Percentiles rank a stretch among this genome's conserved stretches.
These are phyloP conservation scores for Cryphonectria naterciae DNA, from an alignment of 2,329 filamentous ascomycete species.

Conservation along the genomic window DNA sequence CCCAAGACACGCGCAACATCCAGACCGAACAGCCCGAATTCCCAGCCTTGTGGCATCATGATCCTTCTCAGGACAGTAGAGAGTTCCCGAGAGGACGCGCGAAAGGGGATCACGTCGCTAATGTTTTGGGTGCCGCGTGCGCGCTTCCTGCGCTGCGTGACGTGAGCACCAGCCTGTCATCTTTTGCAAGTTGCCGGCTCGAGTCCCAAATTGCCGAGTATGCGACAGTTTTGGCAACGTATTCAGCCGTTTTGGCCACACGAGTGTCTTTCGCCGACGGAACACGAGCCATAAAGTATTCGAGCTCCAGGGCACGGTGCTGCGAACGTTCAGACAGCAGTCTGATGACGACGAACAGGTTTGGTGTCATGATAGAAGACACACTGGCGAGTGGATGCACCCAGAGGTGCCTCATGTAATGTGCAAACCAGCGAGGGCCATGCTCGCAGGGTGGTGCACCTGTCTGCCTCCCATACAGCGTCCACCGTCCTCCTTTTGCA, in stretches of 20 bases:
- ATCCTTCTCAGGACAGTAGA: neutral
- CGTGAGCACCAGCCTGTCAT: neutral
- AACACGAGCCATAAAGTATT: neutral
- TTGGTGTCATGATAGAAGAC: neutral
- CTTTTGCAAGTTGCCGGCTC: neutral
- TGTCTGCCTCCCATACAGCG: neutral
- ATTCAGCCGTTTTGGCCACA: neutral
- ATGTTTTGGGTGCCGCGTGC: neutral
- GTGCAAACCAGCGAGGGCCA: neutral
- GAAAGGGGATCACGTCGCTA: neutral
- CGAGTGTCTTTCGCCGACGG: neutral
- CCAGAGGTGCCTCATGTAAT: neutral
- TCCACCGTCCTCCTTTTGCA: conserved; percentile 1
- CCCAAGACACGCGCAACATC: neutral
- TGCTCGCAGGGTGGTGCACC: neutral
- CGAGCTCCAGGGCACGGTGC: neutral
- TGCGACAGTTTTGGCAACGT: neutral
- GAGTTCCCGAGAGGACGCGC: neutral
- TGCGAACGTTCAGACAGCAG: neutral
- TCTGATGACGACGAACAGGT: neutral
- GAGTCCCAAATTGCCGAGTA: neutral
- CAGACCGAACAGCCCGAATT: neutral
- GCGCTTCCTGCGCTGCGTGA: neutral
- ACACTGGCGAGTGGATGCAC: neutral
- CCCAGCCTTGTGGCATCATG: neutral